Conservation (phyloP, 2,329 filamentous ascomycete species). For the Didymella pinodella region DNA sequence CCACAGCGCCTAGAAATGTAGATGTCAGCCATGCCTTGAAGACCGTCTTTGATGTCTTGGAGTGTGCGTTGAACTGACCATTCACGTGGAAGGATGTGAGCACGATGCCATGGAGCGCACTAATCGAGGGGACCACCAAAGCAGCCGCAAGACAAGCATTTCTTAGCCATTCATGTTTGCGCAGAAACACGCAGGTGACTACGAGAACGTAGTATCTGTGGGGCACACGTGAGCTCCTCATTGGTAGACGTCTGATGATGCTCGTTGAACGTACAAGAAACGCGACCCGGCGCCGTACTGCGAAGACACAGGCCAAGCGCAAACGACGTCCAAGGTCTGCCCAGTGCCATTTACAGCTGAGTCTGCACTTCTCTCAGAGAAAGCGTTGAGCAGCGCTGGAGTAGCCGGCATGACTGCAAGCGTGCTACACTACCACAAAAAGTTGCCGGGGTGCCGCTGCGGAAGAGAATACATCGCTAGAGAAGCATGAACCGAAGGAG, state of each 20-base stretch:
- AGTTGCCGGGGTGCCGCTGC: constrained; percentile 18
- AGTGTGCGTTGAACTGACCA: constrained; percentile 54
- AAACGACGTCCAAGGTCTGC: constrained; percentile 57
- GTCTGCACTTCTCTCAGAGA: constrained; percentile 9
- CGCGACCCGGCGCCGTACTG: constrained; percentile 66
- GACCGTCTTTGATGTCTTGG: constrained; percentile 5
- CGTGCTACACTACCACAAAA: constrained; percentile 35
- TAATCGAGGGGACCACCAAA: constrained; percentile 69
- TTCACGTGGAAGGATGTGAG: constrained; percentile 66
- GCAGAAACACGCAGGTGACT: constrained; percentile 68
- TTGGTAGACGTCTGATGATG: constrained; percentile 7
- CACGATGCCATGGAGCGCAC: constrained; percentile 69
- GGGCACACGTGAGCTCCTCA: constrained; percentile 51
- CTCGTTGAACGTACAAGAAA: constrained; percentile 52
- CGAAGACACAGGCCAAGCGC: constrained; percentile 64
- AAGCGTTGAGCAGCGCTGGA: constrained; percentile 34
- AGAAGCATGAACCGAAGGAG: constrained; percentile 7
- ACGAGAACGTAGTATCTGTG: constrained; percentile 66
- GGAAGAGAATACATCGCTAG: constrained; percentile 13
- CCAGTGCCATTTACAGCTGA: constrained; percentile 27
- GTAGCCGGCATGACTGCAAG: constrained; percentile 45
- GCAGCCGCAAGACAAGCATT: constrained; percentile 68
- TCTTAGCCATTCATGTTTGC: constrained; percentile 67
- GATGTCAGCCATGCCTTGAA: constrained; percentile 18
- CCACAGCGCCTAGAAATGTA: constrained; percentile 62